Evolutionary conservation across 1,139 yeast species (phyloP).

Genomic region (Nakaseomyces sp.): DNA sequence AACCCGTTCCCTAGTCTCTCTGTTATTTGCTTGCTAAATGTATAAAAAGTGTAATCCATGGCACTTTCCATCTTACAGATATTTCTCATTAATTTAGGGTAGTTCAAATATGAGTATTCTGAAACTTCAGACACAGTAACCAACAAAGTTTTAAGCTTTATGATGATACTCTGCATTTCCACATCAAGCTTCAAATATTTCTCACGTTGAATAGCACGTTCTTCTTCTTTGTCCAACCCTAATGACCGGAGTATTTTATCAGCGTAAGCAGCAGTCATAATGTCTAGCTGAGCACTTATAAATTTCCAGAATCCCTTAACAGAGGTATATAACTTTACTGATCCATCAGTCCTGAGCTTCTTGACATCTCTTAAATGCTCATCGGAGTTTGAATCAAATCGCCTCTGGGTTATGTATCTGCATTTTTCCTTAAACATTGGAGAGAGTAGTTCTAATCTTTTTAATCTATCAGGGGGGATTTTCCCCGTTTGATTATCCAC

Average conservation of each 20-base stretch:
- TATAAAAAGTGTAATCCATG: background rate
- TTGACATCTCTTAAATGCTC: background rate
- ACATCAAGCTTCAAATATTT: background rate
- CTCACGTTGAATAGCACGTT: background rate
- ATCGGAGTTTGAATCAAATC: background rate
- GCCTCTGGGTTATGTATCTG: constrained; percentile 6
- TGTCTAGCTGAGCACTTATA: background rate
- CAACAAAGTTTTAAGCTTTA: background rate
- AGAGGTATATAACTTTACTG: constrained; percentile 1
- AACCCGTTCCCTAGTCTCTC: background rate
- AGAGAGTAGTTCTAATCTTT: background rate
- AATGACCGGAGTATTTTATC: background rate
- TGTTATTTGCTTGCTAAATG: background rate
- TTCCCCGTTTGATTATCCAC: no score
- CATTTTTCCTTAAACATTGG: constrained; percentile 2
- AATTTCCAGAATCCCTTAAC: constrained; percentile 3
- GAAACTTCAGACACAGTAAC: background rate
- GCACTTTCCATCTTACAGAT: constrained; percentile 1
- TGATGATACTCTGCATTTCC: background rate
- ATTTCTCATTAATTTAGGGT: background rate
- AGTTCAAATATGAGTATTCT: background rate
- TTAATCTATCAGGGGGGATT: background rate
- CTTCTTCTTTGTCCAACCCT: background rate
- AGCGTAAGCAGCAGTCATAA: background rate
- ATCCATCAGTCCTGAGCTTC: constrained; percentile 1